Evolutionary conservation across 2,329 filamentous ascomycete genomes (phyloP), one percentile per base, ranked within the genome.

Genomic region (Paraphoma sp.): DNA sequence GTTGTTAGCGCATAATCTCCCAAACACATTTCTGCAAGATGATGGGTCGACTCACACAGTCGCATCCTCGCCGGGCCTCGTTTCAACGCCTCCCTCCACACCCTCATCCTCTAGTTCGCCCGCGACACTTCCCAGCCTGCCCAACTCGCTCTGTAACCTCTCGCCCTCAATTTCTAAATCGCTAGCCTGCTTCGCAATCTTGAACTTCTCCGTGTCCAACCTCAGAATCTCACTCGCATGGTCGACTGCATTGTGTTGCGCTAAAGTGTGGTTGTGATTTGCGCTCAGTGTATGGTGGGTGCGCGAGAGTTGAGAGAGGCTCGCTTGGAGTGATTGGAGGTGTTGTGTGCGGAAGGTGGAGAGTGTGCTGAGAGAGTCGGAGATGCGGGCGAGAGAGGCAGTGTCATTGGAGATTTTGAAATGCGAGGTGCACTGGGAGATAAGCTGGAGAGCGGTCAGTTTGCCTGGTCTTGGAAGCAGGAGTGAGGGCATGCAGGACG

Each of bases 161-260:
- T 98, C 94, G n/a, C 91, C 90, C 79, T 99, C 95, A 72, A 94
- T 93, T 80, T 97, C 93, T 6, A 95, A 82, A 74, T 98, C 94
- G 1, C 87, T 89, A 0, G 91, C 92, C 14, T 91, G 87, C 78
- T 98, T 98, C n/a, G 94, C 94, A 54, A 92, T 89, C 66, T 93
- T 89, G 79, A 98, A 98, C 74, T 97, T 97, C 67, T 93, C 88
- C 1, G 92, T 96, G 78, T 98, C 94, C 59, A 97, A 88, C 41
- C 89, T 86, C 17, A 95, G 84, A 60, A 98, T 97, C 72, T 91
- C 87, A 36, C 87, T 88, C 6, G 93, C 92, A 79, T 98, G 94
- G 57, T 87, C 87, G 6, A 89, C 84, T 0, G 91, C 86, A 62
- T 92, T 91, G 81, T 96, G 92, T 3, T 88, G 81, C 0, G 87